Percentiles rank a stretch among this genome's conserved stretches.
phyloP scores from a whole-genome alignment of 140 eudicot genomes.

The Stevia rebaudiana region DNA sequence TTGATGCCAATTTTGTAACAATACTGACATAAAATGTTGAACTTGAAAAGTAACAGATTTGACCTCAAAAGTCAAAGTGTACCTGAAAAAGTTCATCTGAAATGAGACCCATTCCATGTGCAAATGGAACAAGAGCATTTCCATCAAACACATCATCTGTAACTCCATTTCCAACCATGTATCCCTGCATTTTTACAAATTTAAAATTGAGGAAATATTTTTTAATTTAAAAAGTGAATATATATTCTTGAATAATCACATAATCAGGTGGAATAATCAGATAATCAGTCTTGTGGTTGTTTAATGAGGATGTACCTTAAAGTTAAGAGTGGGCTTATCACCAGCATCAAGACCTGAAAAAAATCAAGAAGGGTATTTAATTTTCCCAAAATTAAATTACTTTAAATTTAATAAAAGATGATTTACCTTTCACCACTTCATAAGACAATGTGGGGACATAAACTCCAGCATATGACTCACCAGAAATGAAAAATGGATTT shows the following conservation, averaged over 20 bases:
- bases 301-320: conserved; percentile 49
- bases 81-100: conserved; percentile 78
- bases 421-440: conserved; percentile 76
- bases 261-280: neutral
- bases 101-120: conserved; percentile 95
- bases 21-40: neutral
- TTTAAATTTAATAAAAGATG: conserved; percentile 13
- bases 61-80: conserved; percentile 10
- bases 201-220: neutral
- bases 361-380: conserved; percentile 10
- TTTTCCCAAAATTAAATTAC: conserved; percentile 2
- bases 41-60: neutral
- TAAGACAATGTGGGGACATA: conserved; percentile 85
- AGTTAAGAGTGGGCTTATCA: conserved; percentile 60
- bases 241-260: neutral
- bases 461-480: conserved; percentile 95
- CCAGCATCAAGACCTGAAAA: conserved; percentile 85
- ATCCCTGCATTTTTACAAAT: conserved; percentile 50
- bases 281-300: neutral
- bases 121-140: conserved; percentile 83
- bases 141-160: conserved; percentile 70
- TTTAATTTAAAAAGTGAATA: neutral
- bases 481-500: conserved; percentile 75
- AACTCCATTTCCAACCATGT: conserved; percentile 96
- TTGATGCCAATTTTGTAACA: neutral